Conservation (phyloP, 805 yeast genomes). For the Priceomyces castillae region DNA sequence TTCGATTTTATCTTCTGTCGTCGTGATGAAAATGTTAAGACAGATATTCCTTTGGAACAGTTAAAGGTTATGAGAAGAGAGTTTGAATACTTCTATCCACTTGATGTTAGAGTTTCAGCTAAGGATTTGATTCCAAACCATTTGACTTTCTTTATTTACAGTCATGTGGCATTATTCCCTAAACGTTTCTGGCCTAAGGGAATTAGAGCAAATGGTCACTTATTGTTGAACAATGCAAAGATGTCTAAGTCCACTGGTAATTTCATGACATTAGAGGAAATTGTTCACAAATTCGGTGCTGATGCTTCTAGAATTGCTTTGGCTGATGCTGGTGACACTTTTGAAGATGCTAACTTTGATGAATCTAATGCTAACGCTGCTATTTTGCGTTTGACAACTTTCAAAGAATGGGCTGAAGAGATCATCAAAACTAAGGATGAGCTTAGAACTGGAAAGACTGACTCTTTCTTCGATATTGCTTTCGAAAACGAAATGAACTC, state of each 20-base stretch:
- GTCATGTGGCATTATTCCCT: constrained; percentile 91
- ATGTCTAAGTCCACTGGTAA: constrained; percentile 99
- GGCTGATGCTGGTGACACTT: constrained; percentile 97
- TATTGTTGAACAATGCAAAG: constrained; percentile 91
- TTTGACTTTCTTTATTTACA: constrained; percentile 90
- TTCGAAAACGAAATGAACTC: constrained; percentile 92
- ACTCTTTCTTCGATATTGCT: constrained; percentile 75
- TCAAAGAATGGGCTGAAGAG: constrained; percentile 96
- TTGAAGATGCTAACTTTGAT: constrained; percentile 97
- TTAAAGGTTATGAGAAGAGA: constrained; percentile 81
- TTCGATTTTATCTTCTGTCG: constrained; percentile 87
- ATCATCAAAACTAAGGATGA: constrained; percentile 48
- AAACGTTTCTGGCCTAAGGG: constrained; percentile 91
- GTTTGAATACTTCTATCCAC: constrained; percentile 94
- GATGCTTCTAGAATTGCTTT: constrained; percentile 96
- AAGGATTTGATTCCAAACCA: constrained; percentile 97
- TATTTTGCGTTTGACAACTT: constrained; percentile 83
- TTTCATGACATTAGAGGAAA: constrained; percentile 85
- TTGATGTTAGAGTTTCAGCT: constrained; percentile 89
- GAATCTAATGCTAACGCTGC: constrained; percentile 97
- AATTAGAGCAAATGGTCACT: constrained; percentile 92
- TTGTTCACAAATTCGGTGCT: constrained; percentile 88
- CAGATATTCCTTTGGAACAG: constrained; percentile 63
- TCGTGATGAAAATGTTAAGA: constrained; percentile 48
- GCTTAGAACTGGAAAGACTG: constrained; percentile 49